phyloP scores from a whole-genome alignment of 2,329 filamentous ascomycete species.

The Penicillium sp. region DNA sequence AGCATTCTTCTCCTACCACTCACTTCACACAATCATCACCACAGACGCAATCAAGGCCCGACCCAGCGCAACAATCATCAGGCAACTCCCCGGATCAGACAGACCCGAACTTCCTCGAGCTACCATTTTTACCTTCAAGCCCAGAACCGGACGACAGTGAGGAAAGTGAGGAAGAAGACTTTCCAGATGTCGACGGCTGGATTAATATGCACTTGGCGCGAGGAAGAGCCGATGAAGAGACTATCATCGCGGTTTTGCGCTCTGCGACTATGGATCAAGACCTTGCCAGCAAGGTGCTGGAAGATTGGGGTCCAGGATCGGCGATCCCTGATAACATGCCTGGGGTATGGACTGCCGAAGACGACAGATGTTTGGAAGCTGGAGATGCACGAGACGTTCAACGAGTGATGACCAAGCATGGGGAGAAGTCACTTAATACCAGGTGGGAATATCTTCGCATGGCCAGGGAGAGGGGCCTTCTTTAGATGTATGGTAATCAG shows the following conservation, averaged over 20 bases:
- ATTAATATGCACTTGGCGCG: conserved; percentile 34
- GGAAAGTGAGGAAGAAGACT: conserved; percentile 31
- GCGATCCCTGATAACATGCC: conserved; percentile 40
- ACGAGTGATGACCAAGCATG: conserved; percentile 45
- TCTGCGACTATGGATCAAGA: conserved; percentile 42
- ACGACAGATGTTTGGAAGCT: conserved; percentile 41
- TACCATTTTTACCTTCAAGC: conserved; percentile 30
- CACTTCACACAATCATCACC: background rate
- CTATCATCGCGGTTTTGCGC: conserved; percentile 35
- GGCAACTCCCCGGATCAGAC: conserved; percentile 6
- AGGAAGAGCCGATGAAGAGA: conserved; percentile 29
- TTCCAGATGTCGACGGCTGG: conserved; percentile 37
- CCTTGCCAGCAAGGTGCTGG: conserved; percentile 38
- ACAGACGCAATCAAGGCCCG: background rate
- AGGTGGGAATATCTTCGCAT: conserved; percentile 40
- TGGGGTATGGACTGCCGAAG: conserved; percentile 49
- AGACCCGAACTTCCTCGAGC: conserved; percentile 26
- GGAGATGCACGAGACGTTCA: conserved; percentile 33
- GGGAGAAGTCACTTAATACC: conserved; percentile 32
- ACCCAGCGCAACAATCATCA: background rate
- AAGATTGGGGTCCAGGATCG: conserved; percentile 29
- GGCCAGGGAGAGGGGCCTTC: conserved; percentile 22
- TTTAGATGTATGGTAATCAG: background rate
- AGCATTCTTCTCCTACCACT: background rate
- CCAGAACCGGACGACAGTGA: conserved; percentile 30